Evolutionary conservation across 192 early-diverging fungal species (phyloP), one percentile per base, ranked within the genome.

Genomic region (Linnemannia elongata): DNA sequence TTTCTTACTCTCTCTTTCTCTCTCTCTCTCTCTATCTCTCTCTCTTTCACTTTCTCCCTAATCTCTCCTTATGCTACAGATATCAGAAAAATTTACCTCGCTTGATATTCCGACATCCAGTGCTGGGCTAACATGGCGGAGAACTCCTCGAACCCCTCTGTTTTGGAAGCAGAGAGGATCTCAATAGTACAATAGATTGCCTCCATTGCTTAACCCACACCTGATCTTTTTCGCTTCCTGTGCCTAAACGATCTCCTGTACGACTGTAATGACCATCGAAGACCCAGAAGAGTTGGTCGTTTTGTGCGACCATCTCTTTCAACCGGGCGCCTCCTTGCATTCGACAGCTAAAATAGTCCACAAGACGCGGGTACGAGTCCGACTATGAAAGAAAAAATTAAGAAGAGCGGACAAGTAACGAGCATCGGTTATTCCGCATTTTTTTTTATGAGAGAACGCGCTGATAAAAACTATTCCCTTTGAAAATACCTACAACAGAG

Each of bases 91-190:
- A 74, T 71, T 63, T 77, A 88, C 88, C 44, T 68, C 9, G 89
- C 85, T 41, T 84, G 52, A 44, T 74, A 89, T 22, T 77, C 63
- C 39, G 82, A 35, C 80, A 90, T 82, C 86, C 86, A 90, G 60
- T 76, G 66, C 35, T 75, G 9, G 49, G 71, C 85, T 2, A 89
- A 15, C 36, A 84, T 76, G 47, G 54, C 45, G 0, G 89, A 44
- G 57, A 88, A 89, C 18, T 82, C 78, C 0, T 80, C 13, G 66
- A 78, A 89, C 0, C 57, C 75, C 30, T 22, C 30, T 3, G 89
- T 88, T 27, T 57, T 69, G 1, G n/a, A 54, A 6, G 77, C 74
- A 39, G 82, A 55, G 24, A 88, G 42, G 15, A 88, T 36, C 49
- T 84, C 79, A 15, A 90, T 77, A 36, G 82, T 79, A 41, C 75